phyloP scores from a whole-genome alignment of 768 basidiomycete genomes.

The Boletus rubescentipes region DNA sequence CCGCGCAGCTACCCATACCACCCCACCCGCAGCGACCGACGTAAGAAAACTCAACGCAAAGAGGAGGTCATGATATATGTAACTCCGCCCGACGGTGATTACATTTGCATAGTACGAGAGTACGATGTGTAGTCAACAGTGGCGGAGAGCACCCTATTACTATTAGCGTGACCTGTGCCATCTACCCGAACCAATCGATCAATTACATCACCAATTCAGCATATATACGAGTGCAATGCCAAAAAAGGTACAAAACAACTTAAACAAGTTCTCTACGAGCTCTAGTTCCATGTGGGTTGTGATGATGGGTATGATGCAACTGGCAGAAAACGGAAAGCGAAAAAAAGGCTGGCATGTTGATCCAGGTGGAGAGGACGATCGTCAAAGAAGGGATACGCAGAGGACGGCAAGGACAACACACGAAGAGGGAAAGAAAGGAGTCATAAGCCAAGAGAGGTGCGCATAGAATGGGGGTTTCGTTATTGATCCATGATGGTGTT shows the following conservation, averaged over 20 bases:
- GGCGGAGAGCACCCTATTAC: background rate
- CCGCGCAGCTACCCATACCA: background rate
- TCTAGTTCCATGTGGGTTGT: slow-evolving; percentile 3
- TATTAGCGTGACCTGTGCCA: background rate
- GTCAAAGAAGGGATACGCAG: background rate
- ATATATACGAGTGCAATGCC: background rate
- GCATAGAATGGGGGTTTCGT: slow-evolving; percentile 6
- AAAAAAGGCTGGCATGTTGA: background rate
- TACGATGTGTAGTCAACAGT: background rate
- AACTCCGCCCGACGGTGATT: slow-evolving; percentile 3
- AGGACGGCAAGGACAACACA: background rate
- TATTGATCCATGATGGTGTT: slow-evolving; percentile 3
- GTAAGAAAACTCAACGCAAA: background rate
- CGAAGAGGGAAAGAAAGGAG: background rate
- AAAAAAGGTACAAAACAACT: background rate
- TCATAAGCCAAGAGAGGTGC: background rate
- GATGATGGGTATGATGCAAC: background rate
- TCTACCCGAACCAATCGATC: background rate
- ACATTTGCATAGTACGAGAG: background rate
- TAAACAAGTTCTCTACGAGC: slow-evolving; percentile 1
- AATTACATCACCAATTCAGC: background rate
- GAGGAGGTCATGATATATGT: background rate
- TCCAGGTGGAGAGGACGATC: background rate
- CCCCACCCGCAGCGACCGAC: background rate
- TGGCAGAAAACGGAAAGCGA: background rate